Evolutionary conservation across 306 rosid genomes (phyloP).

Genomic region (Trichosanthes cucumerina): DNA sequence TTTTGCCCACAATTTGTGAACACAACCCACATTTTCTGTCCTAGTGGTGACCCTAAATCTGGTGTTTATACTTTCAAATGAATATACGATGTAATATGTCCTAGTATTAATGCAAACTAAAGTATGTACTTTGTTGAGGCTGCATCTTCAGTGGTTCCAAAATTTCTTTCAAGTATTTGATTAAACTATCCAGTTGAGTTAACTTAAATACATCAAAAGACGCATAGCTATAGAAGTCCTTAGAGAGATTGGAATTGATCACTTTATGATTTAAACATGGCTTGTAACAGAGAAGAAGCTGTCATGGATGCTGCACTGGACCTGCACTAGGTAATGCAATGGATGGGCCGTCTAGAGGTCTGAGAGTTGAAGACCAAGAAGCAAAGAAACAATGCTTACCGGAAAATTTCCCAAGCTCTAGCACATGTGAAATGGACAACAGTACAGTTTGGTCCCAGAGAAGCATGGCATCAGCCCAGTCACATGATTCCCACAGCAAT

Average conservation of each 20-base stretch:
- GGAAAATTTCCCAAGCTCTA: slow-evolving; percentile 66
- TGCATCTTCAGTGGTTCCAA: neutral
- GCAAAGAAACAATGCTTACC: slow-evolving; percentile 35
- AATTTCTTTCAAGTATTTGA: neutral
- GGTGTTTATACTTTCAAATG: neutral
- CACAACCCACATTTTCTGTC: neutral
- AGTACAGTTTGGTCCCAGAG: slow-evolving; percentile 39
- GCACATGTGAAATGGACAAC: slow-evolving; percentile 50
- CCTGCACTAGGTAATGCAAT: slow-evolving; percentile 24
- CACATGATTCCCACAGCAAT: slow-evolving; percentile 33
- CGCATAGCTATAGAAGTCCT: neutral
- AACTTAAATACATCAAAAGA: neutral
- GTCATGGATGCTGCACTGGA: slow-evolving; percentile 53
- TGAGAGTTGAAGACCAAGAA: slow-evolving; percentile 27
- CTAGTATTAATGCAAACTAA: neutral
- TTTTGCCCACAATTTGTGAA: neutral
- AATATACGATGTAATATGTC: neutral
- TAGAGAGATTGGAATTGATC: slow-evolving; percentile 31
- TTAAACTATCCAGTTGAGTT: neutral
- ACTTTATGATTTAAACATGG: slow-evolving; percentile 38
- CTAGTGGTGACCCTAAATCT: neutral
- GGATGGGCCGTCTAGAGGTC: slow-evolving; percentile 37
- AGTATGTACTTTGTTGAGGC: neutral
- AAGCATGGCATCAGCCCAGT: slow-evolving; percentile 34
- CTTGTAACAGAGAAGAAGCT: slow-evolving; percentile 92